Base-by-base conservation (phyloP, 768 basidiomycete species). In the Leccinum pellstonianum region DNA sequence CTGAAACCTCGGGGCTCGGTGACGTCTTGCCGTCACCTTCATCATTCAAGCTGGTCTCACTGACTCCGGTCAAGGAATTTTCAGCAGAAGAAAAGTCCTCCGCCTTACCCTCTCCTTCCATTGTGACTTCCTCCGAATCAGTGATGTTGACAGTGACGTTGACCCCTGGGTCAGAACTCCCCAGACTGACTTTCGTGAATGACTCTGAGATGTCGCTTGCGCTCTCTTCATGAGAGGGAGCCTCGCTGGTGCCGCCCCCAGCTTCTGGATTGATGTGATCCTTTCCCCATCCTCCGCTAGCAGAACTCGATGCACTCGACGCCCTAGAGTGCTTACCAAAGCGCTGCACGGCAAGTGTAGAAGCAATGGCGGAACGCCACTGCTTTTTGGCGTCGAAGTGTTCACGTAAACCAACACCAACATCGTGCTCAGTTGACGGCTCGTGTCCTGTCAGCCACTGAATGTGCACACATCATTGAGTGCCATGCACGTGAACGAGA, bases 371-470 rank as follows among this genome's bases (percentile, higher is more conserved):
- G 2, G 78, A 76, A 53, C 83, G 81, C 93, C 93, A 95, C 41
- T 81, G 81, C 2, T 85, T 86, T 47, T 80, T 81, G 0, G 92
- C 81, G 68, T 92, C 80, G 74, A 96, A 95, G 77, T 94, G 85
- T 33, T 92, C 87, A 33, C 90, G 88, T 52, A 97, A 77, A 11
- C 89, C 91, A 11, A 68, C 70, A 15, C 76, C 79, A 46, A 97
- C 80, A 66, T 98, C 93, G 70, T 89, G 83, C 54, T 94, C 90
- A 5, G 79, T 80, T 0, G 86, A 85, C 0, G 87, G 77, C 17
- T 79, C 74, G 68, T 88, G 83, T 0, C 78, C 82, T 15, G 88
- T 89, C 37, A 93, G 75, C 93, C 92, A 95, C 84, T 90, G 66
- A 50, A 35, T 55, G 48, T 38, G 11, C 37, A 19, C 50, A 35